These are phyloP conservation scores for Neofusicoccum cordaticola DNA, from an alignment of 2,329 filamentous ascomycete species.

Conservation along the genomic window DNA sequence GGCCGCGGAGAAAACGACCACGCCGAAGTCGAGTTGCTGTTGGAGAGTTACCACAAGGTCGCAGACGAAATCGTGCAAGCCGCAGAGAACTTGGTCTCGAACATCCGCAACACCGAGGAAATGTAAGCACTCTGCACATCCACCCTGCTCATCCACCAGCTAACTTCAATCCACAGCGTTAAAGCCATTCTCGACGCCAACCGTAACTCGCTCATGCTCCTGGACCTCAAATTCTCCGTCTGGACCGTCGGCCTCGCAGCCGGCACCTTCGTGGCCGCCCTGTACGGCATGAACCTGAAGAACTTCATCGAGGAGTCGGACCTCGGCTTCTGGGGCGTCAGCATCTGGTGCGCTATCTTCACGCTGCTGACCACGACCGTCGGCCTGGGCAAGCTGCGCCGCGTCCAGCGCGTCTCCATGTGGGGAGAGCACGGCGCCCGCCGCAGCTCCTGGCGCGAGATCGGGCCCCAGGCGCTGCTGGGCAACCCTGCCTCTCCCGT, in stretches of 20 bases:
- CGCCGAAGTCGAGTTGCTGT: conserved; percentile 92
- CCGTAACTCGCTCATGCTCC: conserved; percentile 94
- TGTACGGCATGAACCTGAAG: conserved; percentile 99
- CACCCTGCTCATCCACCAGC: not conserved
- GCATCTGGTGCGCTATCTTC: conserved; percentile 66
- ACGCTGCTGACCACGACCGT: conserved; percentile 78
- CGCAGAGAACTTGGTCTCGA: conserved; percentile 85
- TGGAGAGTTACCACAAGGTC: conserved; percentile 97
- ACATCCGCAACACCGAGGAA: conserved; percentile 96
- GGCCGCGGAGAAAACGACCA: conserved; percentile 79
- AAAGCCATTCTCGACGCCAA: conserved; percentile 97
- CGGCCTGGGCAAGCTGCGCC: conserved; percentile 77
- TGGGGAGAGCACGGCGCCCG: conserved; percentile 53
- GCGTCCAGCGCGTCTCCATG: conserved; percentile 87
- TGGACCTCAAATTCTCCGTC: conserved; percentile 95
- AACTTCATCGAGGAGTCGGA: conserved; percentile 96
- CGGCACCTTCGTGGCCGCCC: conserved; percentile 91
- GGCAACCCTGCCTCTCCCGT: not conserved
- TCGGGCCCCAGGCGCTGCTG: not conserved
- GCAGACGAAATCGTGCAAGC: conserved; percentile 98
- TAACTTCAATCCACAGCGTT: conserved; percentile 56
- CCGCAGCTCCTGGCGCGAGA: conserved; percentile 12
- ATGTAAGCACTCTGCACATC: conserved; percentile 57
- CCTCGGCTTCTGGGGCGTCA: conserved; percentile 78
- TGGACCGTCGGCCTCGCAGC: conserved; percentile 91